Base-by-base conservation (phyloP, 1,139 yeast species). In the Geotrichum australiense region DNA sequence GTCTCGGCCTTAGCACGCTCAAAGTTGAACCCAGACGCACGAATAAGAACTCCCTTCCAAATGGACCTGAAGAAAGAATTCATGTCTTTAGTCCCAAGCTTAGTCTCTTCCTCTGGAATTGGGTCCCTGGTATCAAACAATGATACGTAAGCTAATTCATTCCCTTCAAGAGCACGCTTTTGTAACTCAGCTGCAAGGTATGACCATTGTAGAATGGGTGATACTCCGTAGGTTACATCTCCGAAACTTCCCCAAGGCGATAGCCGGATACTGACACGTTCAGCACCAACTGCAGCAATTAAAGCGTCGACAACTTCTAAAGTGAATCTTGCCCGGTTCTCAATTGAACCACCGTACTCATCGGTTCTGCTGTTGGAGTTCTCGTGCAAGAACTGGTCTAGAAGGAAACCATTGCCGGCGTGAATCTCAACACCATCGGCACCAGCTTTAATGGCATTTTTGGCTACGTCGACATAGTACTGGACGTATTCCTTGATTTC, bases 401-500 rank as follows among this genome's bases (percentile, higher is more conserved):
- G 53, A 42, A 81, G 63, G 59, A 77, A 80, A 11, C 87, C 87
- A 59, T 80, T 78, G 12, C 86, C 89, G 35, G 64, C 66, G 54
- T 80, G 89, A 44, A 81, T 56, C 59, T 81, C 85, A 32, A 81
- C 71, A 50, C 77, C 78, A 56, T 81, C 89, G 47, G 78, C 78
- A 11, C 87, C 86, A 3, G 81, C 80, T 5, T 56, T 65, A 33
- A 74, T 49, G 1, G 78, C 73, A 38, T 65, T 64, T 50, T 62
- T 62, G 20, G 78, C 77, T 5, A 77, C 76, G 3, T 51, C 48
- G 1, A 62, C 66, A 49, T 58, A 73, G 27, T 61, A 58, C 45
- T 62, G 48, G 20, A 70, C 59, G 39, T 64, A 55, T 32, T 61
- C 55, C 44, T 67, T 57, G 52, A 77, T 63, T 47, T 75, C 80